A percentile compares a stretch with the other conserved stretches of the same genome.
Evolutionary conservation across 257 asterid species (phyloP).

Genomic region (Vinca minor): DNA sequence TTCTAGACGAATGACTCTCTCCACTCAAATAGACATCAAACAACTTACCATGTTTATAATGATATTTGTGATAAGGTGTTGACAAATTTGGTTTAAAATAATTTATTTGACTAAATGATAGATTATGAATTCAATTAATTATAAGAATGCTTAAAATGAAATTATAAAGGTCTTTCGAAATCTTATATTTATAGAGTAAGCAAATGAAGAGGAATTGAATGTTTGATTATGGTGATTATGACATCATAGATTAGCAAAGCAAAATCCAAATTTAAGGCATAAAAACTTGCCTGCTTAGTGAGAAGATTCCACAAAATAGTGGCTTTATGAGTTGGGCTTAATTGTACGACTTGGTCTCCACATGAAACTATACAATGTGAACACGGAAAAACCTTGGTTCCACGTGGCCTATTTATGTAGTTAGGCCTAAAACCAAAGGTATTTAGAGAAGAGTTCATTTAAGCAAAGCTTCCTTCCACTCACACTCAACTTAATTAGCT

Average conservation of each 20-base stretch:
- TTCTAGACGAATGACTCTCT: no score
- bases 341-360: background rate
- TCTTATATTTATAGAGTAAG: no score
- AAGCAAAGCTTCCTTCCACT: background rate
- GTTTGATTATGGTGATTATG: background rate
- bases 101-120: no score
- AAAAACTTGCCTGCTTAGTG: background rate
- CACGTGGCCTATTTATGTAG: conserved; percentile 6
- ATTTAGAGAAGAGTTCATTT: no score
- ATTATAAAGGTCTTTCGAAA: no score
- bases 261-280: background rate
- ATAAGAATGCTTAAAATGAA: no score
- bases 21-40: no score
- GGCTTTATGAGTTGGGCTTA: background rate
- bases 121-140: no score
- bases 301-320: background rate
- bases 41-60: no score
- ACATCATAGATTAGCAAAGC: background rate
- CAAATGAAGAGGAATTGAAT: background rate
- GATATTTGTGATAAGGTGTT: no score
- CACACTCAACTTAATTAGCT: background rate
- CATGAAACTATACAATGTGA: background rate
- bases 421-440: no score
- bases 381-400: conserved; percentile 13
- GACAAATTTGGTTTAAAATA: no score